phyloP scores from a whole-genome alignment of 768 basidiomycete genomes.

The Tulasnella sp. region DNA sequence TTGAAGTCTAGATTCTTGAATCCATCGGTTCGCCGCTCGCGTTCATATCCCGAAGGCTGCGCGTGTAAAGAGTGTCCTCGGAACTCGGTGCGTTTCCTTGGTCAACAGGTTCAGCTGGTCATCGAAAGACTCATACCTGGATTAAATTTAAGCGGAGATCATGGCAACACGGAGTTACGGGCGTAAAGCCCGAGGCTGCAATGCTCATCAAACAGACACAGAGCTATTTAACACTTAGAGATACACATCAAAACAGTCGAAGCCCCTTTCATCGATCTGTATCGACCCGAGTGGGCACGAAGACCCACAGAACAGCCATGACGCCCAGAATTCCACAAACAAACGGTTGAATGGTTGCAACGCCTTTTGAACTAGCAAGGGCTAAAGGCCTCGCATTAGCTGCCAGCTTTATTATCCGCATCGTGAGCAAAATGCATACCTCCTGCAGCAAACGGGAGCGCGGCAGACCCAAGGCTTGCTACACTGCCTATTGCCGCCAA shows the following conservation, averaged over 20 bases:
- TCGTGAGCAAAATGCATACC: background rate
- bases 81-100: background rate
- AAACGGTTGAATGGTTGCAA: background rate
- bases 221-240: too few relatives aligned
- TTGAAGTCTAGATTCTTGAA: background rate
- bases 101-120: background rate
- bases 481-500: background rate
- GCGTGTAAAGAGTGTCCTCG: background rate
- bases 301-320: background rate
- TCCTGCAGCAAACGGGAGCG: background rate
- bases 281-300: background rate
- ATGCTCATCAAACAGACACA: too few relatives aligned
- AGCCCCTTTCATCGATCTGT: background rate
- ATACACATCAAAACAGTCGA: too few relatives aligned
- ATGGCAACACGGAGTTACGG: background rate
- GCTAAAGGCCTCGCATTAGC: background rate
- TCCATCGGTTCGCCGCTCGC: background rate
- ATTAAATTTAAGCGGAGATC: background rate
- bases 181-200: background rate
- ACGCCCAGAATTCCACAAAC: background rate
- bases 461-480: background rate
- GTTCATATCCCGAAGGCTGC: background rate
- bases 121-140: background rate
- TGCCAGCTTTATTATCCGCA: background rate
- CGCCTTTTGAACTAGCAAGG: background rate